Evolutionary conservation across 345 rosid genomes (phyloP), one percentile per base, ranked within the genome.

Genomic region (Laguncularia racemosa): DNA sequence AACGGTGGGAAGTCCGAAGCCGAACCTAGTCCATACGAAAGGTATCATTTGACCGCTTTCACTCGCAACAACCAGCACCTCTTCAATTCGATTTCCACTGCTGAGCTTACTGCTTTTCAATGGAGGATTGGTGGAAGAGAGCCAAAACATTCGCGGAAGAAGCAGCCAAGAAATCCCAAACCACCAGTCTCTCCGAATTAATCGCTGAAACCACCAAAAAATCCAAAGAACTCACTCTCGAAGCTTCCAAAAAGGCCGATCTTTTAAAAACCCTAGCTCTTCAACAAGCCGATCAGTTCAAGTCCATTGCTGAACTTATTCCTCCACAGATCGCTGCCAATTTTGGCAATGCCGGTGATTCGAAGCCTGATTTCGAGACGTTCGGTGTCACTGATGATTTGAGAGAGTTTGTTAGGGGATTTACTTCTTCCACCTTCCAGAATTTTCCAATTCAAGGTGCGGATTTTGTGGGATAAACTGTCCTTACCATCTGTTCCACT

Each of bases 71-170:
- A 23, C 28, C 28, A 23, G 5, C 28, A 23, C 3, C 28, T 4
- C 1, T 4, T 33, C 40, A 4, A 33, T 33, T 6, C 28, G 28
- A 23, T 33, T 4, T 33, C 40, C 9, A 33, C 1, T 33, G 40
- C 40, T 33, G 40, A 33, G 40, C 40, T 33, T 9, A 33, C 40
- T 6, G 6, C 40, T 4, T 33, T 33, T 9, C 17, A 67, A 90
- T 91, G 97, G 96, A 88, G 71, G 87, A 83, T 59, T 61, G 89
- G 21, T 91, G 95, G 98, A 80, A 88, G 69, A 73, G 95, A 58
- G 96, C 96, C 19, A 84, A 80, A 73, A 57, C 77, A 28, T 81
- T 84, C 65, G 96, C 95, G 9, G 95, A 88, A 61, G 95, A 91
- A 64, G 89, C 96, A 59, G 89, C 96, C 16, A 82, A 78, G 80